Evolutionary conservation across 83 land plant genomes (phyloP).

Genomic region (Thuja plicata): DNA sequence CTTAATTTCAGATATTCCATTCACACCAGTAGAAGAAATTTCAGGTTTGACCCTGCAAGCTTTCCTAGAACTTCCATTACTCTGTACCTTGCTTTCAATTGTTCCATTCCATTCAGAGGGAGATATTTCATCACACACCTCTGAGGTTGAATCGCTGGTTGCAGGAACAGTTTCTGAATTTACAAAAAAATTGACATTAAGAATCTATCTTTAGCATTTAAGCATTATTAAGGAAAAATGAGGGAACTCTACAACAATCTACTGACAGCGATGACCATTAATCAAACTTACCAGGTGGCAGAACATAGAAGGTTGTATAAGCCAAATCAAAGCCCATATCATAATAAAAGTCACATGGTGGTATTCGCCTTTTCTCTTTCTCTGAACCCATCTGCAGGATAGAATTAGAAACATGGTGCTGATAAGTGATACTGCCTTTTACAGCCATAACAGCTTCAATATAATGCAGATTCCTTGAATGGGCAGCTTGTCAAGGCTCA

Average conservation of each 20-base stretch:
- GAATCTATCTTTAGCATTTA: background rate
- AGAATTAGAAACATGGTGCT: background rate
- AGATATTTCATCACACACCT: conserved; percentile 15
- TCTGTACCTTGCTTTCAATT: conserved; percentile 17
- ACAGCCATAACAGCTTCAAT: background rate
- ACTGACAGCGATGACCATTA: background rate
- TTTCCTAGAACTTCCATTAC: conserved; percentile 18
- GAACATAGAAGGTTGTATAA: conserved; percentile 59
- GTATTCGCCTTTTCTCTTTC: conserved; percentile 19
- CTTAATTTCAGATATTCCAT: conserved; percentile 18
- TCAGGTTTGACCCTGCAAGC: conserved; percentile 11
- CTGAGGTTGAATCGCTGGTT: conserved; percentile 32
- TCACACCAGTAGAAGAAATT: background rate
- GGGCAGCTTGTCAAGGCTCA: background rate
- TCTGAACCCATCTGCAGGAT: conserved; percentile 24
- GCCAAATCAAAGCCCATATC: conserved; percentile 73
- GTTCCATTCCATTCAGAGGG: background rate
- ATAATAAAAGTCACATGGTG: conserved; percentile 72
- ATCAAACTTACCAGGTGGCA: conserved; percentile 38
- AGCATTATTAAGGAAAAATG: background rate
- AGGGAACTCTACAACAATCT: background rate
- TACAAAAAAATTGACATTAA: background rate
- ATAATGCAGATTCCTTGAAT: background rate
- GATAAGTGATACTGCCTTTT: background rate
- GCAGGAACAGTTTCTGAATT: conserved; percentile 26